A percentile compares a stretch with the other conserved stretches of the same genome.
phyloP scores from a whole-genome alignment of 331 rosid genomes.

The Quercus phellos region DNA sequence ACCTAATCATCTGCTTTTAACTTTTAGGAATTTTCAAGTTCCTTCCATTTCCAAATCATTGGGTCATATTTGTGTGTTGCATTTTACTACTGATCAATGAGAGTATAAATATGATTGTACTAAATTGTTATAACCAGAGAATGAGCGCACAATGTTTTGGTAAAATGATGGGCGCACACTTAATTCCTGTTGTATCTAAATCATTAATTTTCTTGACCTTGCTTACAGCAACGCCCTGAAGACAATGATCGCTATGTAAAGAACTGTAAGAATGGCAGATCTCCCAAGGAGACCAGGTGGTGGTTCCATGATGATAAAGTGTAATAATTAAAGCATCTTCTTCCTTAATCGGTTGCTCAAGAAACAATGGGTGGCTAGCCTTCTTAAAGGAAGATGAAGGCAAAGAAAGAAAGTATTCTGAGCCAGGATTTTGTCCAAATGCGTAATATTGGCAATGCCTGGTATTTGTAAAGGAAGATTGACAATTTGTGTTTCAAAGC shows the following conservation, averaged over 20 bases:
- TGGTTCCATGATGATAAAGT: slow-evolving; percentile 99
- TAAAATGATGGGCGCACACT: slow-evolving; percentile 1
- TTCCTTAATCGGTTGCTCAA: slow-evolving; percentile 31
- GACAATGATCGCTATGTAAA: slow-evolving; percentile 97
- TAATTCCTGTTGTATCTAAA: background rate
- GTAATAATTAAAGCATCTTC: slow-evolving; percentile 31
- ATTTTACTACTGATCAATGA: slow-evolving; percentile 9
- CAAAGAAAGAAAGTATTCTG: slow-evolving; percentile 34
- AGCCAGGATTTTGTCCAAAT: slow-evolving; percentile 36
- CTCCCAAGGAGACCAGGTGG: slow-evolving; percentile 99
- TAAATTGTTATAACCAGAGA: background rate
- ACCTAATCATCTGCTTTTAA: background rate
- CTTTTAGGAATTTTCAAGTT: background rate
- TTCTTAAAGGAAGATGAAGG: slow-evolving; percentile 39
- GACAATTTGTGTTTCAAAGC: slow-evolving; percentile 38
- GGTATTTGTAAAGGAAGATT: slow-evolving; percentile 70
- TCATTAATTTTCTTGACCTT: slow-evolving; percentile 3
- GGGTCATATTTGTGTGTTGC: background rate
- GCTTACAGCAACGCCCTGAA: slow-evolving; percentile 97
- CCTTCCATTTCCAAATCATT: background rate
- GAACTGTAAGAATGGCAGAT: slow-evolving; percentile 97
- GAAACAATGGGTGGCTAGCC: slow-evolving; percentile 48
- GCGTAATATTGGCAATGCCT: slow-evolving; percentile 59
- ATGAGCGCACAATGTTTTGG: slow-evolving; percentile 1
- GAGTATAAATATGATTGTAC: background rate